Evolutionary conservation across 495 filamentous ascomycete species (phyloP).

Genomic region (Emericellopsis terricola): DNA sequence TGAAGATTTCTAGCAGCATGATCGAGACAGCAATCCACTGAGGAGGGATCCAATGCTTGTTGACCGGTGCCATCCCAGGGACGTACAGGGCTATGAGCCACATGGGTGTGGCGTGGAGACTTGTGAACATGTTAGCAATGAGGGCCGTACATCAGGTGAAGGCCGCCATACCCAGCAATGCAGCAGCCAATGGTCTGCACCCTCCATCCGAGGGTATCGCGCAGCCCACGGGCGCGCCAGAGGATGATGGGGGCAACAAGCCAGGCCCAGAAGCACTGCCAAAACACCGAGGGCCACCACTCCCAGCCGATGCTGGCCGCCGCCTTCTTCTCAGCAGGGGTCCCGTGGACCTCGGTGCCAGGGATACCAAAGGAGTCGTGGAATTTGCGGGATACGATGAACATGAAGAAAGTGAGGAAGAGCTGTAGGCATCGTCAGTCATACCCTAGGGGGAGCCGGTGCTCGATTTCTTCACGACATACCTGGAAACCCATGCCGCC

Average conservation of each 20-base stretch:
- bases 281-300: slow-evolving; percentile 39
- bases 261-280: slow-evolving; percentile 39
- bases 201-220: slow-evolving; percentile 42
- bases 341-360: slow-evolving; percentile 16
- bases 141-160: background rate
- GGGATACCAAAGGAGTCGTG: slow-evolving; percentile 16
- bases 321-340: slow-evolving; percentile 24
- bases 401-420: slow-evolving; percentile 37
- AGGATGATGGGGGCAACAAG: slow-evolving; percentile 17
- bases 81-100: slow-evolving; percentile 38
- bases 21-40: slow-evolving; percentile 27
- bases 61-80: slow-evolving; percentile 26
- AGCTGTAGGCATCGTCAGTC: slow-evolving; percentile 15
- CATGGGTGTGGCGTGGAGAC: slow-evolving; percentile 38
- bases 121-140: slow-evolving; percentile 7
- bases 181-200: slow-evolving; percentile 36
- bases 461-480: no score
- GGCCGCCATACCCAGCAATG: slow-evolving; percentile 20
- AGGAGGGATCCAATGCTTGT: slow-evolving; percentile 20
- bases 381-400: slow-evolving; percentile 38
- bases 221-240: slow-evolving; percentile 18
- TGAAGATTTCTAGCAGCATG: slow-evolving; percentile 30
- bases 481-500: slow-evolving; percentile 29
- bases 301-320: slow-evolving; percentile 31
- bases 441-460: background rate